Conservation (phyloP, 257 asterid species). For the Solanum pinnatisectum region DNA sequence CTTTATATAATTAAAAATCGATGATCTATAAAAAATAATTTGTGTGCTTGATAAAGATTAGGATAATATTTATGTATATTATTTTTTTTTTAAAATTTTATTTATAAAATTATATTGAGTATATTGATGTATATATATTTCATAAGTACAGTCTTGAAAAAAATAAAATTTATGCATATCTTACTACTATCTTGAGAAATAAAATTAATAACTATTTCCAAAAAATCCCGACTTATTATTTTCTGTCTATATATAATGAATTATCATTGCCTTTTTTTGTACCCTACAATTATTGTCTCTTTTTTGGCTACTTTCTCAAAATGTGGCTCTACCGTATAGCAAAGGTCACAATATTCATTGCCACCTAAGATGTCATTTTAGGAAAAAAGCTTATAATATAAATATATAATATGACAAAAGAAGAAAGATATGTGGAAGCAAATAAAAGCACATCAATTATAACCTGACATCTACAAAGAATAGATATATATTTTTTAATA, state of each 20-base stretch:
- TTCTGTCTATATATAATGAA: neutral
- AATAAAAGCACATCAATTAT: neutral
- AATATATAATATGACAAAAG: neutral
- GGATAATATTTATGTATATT: no score
- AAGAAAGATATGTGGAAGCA: neutral
- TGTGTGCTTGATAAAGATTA: no score
- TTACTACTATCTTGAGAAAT: neutral
- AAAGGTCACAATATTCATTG: neutral
- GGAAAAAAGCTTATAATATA: neutral
- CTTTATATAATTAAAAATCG: neutral
- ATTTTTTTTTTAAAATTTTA: fast-evolving
- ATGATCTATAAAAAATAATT: no score
- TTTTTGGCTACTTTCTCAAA: neutral
- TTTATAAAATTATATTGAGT: no score
- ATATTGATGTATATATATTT: no score
- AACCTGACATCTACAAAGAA: neutral
- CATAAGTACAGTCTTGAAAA: no score
- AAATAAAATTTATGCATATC: fast-evolving
- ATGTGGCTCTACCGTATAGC: neutral
- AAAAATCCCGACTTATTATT: neutral
- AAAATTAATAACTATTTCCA: fast-evolving
- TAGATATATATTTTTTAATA: neutral
- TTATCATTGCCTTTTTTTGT: neutral
- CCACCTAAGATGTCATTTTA: neutral
- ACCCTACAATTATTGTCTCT: neutral